These are phyloP conservation scores for Penicillium bovifimosum DNA, from an alignment of 495 filamentous ascomycete genomes.

Conservation along the genomic window DNA sequence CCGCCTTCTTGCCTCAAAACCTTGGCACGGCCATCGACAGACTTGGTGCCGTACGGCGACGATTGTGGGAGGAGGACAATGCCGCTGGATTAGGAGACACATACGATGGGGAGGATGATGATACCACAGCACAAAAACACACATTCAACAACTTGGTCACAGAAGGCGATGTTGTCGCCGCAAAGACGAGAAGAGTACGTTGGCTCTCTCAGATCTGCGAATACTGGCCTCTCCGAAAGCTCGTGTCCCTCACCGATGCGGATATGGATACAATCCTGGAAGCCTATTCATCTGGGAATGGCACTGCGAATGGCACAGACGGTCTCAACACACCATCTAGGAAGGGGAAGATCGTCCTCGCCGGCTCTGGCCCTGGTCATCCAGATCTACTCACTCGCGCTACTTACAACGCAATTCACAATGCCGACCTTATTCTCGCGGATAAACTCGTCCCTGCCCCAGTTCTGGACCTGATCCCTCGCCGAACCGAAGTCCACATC, in stretches of 20 bases:
- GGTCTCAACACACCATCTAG: slow-evolving; percentile 16
- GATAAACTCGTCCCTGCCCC: slow-evolving; percentile 93
- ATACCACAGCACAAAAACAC: slow-evolving; percentile 74
- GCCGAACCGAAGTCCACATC: slow-evolving; percentile 83
- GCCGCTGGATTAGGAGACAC: slow-evolving; percentile 43
- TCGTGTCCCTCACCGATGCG: slow-evolving; percentile 70
- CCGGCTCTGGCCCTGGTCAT: slow-evolving; percentile 89
- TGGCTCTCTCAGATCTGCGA: slow-evolving; percentile 97
- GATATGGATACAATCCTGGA: slow-evolving; percentile 70
- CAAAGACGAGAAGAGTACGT: slow-evolving; percentile 75
- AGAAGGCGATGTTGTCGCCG: slow-evolving; percentile 66
- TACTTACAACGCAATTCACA: slow-evolving; percentile 77
- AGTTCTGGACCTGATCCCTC: slow-evolving; percentile 83
- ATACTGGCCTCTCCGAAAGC: slow-evolving; percentile 87
- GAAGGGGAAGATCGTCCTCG: slow-evolving; percentile 72
- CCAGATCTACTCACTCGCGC: slow-evolving; percentile 87
- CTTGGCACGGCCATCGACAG: slow-evolving; percentile 78
- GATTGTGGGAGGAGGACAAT: slow-evolving; percentile 76
- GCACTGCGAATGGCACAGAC: slow-evolving; percentile 15
- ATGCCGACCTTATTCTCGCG: slow-evolving; percentile 82
- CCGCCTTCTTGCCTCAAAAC: slow-evolving; percentile 67
- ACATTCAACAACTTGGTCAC: slow-evolving; percentile 78
- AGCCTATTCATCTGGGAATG: slow-evolving; percentile 50
- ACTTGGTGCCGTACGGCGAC: slow-evolving; percentile 68
- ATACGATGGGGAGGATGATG: slow-evolving; percentile 67